A percentile compares a stretch with the other conserved stretches of the same genome.
Evolutionary conservation across 2,329 filamentous ascomycete species (phyloP).

Genomic region (Colletotrichum tanaceti): DNA sequence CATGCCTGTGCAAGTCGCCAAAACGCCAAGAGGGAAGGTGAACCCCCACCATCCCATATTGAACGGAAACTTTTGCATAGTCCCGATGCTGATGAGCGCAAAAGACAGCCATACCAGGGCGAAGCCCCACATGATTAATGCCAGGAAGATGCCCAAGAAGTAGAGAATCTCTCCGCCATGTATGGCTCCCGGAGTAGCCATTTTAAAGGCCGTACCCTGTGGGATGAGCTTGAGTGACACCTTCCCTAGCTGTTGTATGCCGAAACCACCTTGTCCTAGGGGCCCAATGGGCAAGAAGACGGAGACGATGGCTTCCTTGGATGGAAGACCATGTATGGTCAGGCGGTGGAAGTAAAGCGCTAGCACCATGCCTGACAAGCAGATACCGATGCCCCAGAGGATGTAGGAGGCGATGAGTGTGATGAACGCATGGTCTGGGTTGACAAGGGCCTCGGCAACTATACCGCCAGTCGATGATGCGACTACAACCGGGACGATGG

Average conservation of each 20-base stretch:
- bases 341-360: constrained; percentile 78
- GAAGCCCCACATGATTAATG: constrained; percentile 59
- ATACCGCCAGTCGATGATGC: constrained; percentile 71
- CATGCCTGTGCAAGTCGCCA: constrained; percentile 55
- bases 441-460: constrained; percentile 33
- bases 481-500: constrained; percentile 75
- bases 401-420: constrained; percentile 75
- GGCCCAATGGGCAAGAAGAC: constrained; percentile 76
- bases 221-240: constrained; percentile 58
- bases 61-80: constrained; percentile 55
- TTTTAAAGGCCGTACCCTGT: constrained; percentile 57
- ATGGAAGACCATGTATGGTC: constrained; percentile 73
- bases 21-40: constrained; percentile 60
- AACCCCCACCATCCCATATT: constrained; percentile 63
- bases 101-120: constrained; percentile 58
- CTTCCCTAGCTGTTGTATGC: constrained; percentile 63
- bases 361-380: constrained; percentile 70
- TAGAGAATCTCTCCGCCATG: constrained; percentile 67
- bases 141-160: constrained; percentile 63
- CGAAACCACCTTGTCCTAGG: constrained; percentile 73
- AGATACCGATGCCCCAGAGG: constrained; percentile 73
- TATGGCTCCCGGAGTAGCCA: constrained; percentile 51
- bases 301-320: constrained; percentile 74
- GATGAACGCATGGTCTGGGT: constrained; percentile 46
- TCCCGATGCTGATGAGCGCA: constrained; percentile 54